phyloP scores from a whole-genome alignment of 2,329 filamentous ascomycete species.

The Didymella pinodella region DNA sequence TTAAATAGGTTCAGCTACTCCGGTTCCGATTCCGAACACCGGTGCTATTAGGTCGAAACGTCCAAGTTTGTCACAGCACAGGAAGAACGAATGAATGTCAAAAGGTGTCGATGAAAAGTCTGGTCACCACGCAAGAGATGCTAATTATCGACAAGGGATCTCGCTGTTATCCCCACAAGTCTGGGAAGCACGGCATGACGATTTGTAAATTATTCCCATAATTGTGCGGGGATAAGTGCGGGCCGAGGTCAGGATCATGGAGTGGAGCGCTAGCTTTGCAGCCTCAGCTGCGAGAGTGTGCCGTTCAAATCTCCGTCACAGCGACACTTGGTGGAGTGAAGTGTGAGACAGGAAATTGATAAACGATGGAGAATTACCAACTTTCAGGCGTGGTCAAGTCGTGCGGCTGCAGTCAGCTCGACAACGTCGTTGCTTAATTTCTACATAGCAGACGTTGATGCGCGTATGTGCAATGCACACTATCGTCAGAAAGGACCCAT shows the following conservation, averaged over 20 bases:
- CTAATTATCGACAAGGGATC: background rate
- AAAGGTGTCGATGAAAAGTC: background rate
- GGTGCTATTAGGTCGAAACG: background rate
- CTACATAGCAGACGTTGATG: no score
- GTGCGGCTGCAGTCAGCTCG: background rate
- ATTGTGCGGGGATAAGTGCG: slow-evolving; percentile 33
- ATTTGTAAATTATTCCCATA: slow-evolving; percentile 35
- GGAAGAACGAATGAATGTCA: background rate
- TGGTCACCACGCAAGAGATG: slow-evolving; percentile 3
- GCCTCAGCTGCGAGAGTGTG: background rate
- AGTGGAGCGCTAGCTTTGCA: slow-evolving; percentile 9
- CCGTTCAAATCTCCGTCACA: background rate
- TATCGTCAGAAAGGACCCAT: background rate
- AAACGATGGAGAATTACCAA: background rate
- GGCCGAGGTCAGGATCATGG: slow-evolving; percentile 38
- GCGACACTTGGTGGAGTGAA: background rate
- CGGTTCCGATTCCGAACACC: slow-evolving; percentile 10
- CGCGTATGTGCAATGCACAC: background rate
- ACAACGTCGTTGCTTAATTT: background rate
- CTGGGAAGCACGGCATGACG: slow-evolving; percentile 22
- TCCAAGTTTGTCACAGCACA: background rate
- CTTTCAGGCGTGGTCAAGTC: background rate
- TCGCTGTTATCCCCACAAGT: background rate
- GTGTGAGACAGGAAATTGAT: background rate
- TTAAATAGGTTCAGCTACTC: background rate